Evolutionary conservation across 2,329 filamentous ascomycete genomes (phyloP), one percentile per base, ranked within the genome.

Genomic region (Fusarium udum): DNA sequence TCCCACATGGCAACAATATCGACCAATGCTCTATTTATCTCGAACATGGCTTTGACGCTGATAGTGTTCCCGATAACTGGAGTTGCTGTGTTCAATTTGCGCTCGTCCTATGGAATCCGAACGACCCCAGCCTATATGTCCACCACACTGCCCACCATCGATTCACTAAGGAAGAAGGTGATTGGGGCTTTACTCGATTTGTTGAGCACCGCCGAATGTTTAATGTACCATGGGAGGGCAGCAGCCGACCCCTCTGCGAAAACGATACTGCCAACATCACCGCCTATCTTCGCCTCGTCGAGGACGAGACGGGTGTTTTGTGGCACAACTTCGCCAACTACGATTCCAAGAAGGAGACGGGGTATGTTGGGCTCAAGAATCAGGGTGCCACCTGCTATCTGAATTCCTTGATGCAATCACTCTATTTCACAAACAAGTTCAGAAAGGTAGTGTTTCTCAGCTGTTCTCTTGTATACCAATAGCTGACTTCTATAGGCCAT

Each of bases 161-260:
- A 67, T 99, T 98, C 82, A 98, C 95, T 8, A 93, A 93, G 72
- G 96, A 98, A 48, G 96, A 99, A 82, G 95, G 94, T 31, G 96
- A 99, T 79, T 99, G 96, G 96, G 96, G 96, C 3, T 99, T 99
- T 82, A 99, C 96, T n/a, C 88, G 95, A 63, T 99, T 98, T 80
- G 91, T 95, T 18, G 96, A 98, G 81, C 88, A 97, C 56, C 89
- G 94, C 61, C 92, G 91, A 78, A 92, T 98, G 81, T 97, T 98
- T 80, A 92, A 92, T 69, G 86, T 91, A 39, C 88, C 90, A 4
- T 97, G 92, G 89, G 93, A 96, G 64, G 89, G 90, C 28, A 85
- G 86, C 28, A 85, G 83, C 42, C 88, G 93, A 64, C 94, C 92
- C 14, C 87, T 97, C 74, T 89, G 95, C 24, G 93, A 97, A 79